These are phyloP conservation scores for Camptophora hylomeconis DNA, from an alignment of 2,329 filamentous ascomycete genomes.

Conservation along the genomic window DNA sequence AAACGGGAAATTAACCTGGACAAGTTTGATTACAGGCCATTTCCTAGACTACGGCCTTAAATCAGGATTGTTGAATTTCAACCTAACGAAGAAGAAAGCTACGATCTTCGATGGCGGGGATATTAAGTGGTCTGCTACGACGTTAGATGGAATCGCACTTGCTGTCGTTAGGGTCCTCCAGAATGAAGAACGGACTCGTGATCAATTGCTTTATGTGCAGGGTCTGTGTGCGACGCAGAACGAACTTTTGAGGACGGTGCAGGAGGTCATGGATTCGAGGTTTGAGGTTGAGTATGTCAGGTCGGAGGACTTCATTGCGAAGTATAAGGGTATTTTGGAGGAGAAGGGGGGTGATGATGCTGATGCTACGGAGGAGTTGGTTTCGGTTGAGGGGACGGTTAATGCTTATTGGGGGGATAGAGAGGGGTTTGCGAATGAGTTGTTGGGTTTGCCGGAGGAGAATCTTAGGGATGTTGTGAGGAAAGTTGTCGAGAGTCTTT, in stretches of 20 bases:
- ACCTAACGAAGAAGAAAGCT: conserved; percentile 1
- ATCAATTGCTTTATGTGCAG: conserved; percentile 23
- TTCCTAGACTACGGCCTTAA: conserved; percentile 7
- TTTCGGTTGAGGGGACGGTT: conserved; percentile 5
- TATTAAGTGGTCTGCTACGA: conserved; percentile 5
- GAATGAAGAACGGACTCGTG: conserved; percentile 3
- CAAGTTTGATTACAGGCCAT: conserved; percentile 6
- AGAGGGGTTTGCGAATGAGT: conserved; percentile 6
- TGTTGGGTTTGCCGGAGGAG: conserved; percentile 2
- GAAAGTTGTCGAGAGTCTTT: no score
- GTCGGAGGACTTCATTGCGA: conserved; percentile 2
- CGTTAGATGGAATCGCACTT: conserved; percentile 2
- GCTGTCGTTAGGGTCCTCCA: conserved; percentile 2
- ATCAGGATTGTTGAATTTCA: conserved; percentile 3
- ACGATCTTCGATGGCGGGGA: conserved; percentile 6
- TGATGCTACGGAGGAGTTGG: conserved; percentile 5
- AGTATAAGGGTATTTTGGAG: conserved; percentile 24
- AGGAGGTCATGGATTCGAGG: conserved; percentile 17
- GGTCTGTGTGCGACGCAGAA: conserved; percentile 33
- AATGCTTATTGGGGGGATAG: conserved; percentile 5
- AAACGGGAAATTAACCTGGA: conserved; percentile 2
- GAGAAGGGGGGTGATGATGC: conserved; percentile 5
- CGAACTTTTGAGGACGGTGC: conserved; percentile 21
- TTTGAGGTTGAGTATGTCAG: conserved; percentile 6
- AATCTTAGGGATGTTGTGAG: conserved; percentile 3